Evolutionary conservation across 2,329 filamentous ascomycete genomes (phyloP), one percentile per base, ranked within the genome.

Genomic region (Monosporascus sp.): DNA sequence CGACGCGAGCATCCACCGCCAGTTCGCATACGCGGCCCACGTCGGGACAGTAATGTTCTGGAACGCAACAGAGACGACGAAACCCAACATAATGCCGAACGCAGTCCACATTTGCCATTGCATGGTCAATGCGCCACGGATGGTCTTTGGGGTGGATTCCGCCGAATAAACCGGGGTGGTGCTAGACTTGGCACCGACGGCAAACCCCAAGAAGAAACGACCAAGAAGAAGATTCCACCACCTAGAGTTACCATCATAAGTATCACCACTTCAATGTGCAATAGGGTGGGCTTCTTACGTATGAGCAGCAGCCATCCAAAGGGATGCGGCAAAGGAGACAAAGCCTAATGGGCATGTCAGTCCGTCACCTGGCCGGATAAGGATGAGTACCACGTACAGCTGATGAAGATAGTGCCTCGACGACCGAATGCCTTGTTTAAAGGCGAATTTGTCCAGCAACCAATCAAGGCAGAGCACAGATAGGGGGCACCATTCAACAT

Each of bases 391-490:
- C 49, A 11, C 17, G 8, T 44, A 44, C 41, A 44, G 41, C 41
- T 44, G 14, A 44, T 44, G 22, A 44, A 44, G 14, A 44, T 44
- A 24, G 41, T 44, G 52, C 87, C 86, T 7, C 85, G 77, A 47
- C 87, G 80, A 8, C 87, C 87, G 58, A 89, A 84, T 58, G 65
- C 73, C 49, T 82, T 79, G 68, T 90, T 90, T 65, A 89, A 78
- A 1, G 87, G 86, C 22, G 83, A 81, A 0, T 85, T 88, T 43
- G 85, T 72, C 87, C 87, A 90, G 68, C 84, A 89, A 14, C 86
- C 85, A 51, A 88, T 69, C 45, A 88, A 69, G 1, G 85, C 82
- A 55, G 84, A 88, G 69, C 84, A 84, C 28, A 89, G 75, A 60
- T 85, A 84, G 0, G 81, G 81, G 0, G 77, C 78, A 18, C 59